Evolutionary conservation across 441 rosid species (phyloP), one percentile per base, ranked within the genome.

Genomic region (Manihot esculenta): DNA sequence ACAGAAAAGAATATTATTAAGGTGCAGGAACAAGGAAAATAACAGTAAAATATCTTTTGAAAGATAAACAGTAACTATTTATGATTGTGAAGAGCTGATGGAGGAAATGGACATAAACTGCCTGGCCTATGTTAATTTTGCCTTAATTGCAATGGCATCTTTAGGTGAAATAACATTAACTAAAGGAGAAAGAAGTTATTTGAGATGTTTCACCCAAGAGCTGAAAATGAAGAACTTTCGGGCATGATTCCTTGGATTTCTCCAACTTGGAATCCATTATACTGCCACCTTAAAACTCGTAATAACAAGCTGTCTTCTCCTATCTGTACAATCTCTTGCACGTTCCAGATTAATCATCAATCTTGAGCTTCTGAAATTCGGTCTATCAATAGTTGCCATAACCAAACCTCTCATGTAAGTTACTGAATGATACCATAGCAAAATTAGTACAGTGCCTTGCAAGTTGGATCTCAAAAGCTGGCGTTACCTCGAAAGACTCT

Each of bases 391-490:
- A 54, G 15, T 15, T 30, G 10, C 26, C 2, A 35, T 26, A 35
- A 23, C 26, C 27, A 58, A 27, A 47, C 56, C 21, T 2, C 45
- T 48, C 21, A 20, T n/a, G 27, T 33, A 65, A 41, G 9, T 2
- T 21, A 2, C 6, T 23, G 33, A 54, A 8, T 27, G 18, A 48
- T 24, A 35, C 26, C 18, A 44, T 26, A 57, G 10, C 57, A 9
- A 58, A 93, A 98, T 96, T 88, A 50, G 66, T 30, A 85, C 85
- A 87, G 66, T 87, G 89, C 42, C 94, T 93, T 80, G 91, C 91
- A 48, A 95, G 92, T 79, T 95, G 99, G 77, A 93, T 85, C 70
- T 94, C 98, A 72, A 91, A 89, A 69, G 84, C 78, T 68, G 98
- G 92, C 84, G 88, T 81, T 77, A 89, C 80, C 66, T 87, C 74